Evolutionary conservation across 1,139 yeast genomes (phyloP).

Genomic region (Debaryomyces udenii): DNA sequence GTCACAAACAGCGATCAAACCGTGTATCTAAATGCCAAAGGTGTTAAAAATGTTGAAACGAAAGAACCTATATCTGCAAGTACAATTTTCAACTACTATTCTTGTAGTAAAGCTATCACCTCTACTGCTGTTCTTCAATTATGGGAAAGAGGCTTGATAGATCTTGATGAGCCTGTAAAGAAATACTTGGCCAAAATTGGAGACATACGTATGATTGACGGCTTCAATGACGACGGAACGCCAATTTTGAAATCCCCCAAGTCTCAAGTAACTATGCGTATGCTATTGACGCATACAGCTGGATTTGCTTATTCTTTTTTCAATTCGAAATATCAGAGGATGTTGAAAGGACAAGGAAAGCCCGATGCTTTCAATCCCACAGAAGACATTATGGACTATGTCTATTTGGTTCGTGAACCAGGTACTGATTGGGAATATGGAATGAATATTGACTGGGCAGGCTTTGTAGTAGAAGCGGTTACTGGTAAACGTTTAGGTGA

Average conservation of each 20-base stretch:
- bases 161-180: constrained; percentile 24
- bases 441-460: constrained; percentile 22
- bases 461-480: constrained; percentile 20
- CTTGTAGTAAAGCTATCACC: constrained; percentile 22
- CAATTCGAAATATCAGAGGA: constrained; percentile 15
- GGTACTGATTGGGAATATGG: constrained; percentile 24
- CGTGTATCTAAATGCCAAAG: constrained; percentile 18
- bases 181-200: constrained; percentile 20
- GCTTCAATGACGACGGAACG: constrained; percentile 17
- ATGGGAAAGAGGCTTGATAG: constrained; percentile 22
- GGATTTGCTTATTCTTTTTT: constrained; percentile 23
- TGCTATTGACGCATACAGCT: constrained; percentile 21
- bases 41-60: constrained; percentile 12
- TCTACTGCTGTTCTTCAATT: constrained; percentile 23
- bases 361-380: constrained; percentile 8
- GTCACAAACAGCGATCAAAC: constrained; percentile 19
- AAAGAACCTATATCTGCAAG: constrained; percentile 11
- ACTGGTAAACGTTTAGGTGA: constrained; percentile 20
- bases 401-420: constrained; percentile 22
- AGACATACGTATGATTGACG: constrained; percentile 18
- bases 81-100: constrained; percentile 16
- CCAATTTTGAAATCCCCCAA: constrained; percentile 17
- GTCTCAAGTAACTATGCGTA: constrained; percentile 18
- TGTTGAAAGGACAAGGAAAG: constrained; percentile 12
- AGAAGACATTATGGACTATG: constrained; percentile 12